phyloP scores from a whole-genome alignment of 805 yeast species.

The Blastobotrys attinorum region DNA sequence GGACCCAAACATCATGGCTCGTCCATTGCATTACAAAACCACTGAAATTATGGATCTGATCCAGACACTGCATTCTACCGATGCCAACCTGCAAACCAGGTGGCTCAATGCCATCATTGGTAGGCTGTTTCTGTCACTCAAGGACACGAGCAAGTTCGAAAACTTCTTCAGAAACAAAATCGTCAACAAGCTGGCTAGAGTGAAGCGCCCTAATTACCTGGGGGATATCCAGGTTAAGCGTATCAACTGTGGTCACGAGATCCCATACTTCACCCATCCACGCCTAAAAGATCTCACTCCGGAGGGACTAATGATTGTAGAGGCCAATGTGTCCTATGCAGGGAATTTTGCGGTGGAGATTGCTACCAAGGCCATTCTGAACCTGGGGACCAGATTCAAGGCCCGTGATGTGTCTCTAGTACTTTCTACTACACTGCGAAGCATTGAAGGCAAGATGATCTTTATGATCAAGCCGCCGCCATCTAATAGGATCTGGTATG shows the following conservation, averaged over 20 bases:
- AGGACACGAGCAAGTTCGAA: conserved; percentile 61
- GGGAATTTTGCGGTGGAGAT: conserved; percentile 74
- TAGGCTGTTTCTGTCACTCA: conserved; percentile 67
- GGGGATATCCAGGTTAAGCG: conserved; percentile 72
- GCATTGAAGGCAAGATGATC: conserved; percentile 65
- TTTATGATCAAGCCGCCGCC: conserved; percentile 82
- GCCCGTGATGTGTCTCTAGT: conserved; percentile 66
- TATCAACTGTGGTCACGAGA: conserved; percentile 67
- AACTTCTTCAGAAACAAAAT: conserved; percentile 50
- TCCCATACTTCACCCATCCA: conserved; percentile 75
- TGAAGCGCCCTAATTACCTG: conserved; percentile 79
- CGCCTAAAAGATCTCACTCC: conserved; percentile 61
- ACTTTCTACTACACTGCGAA: conserved; percentile 58
- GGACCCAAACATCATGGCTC: conserved; percentile 61
- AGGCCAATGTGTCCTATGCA: conserved; percentile 54
- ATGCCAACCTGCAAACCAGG: conserved; percentile 71
- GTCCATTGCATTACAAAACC: conserved; percentile 64
- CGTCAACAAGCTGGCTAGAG: conserved; percentile 63
- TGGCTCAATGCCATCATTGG: conserved; percentile 92
- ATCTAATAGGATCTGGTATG: conserved; percentile 83
- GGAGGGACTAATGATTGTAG: conserved; percentile 64
- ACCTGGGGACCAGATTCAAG: conserved; percentile 67
- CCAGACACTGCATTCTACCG: conserved; percentile 71
- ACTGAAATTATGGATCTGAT: conserved; percentile 65
- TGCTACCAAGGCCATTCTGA: conserved; percentile 71